Evolutionary conservation across 192 early-diverging fungal genomes (phyloP), one percentile per base, ranked within the genome.

Genomic region (Coemansia reversa): DNA sequence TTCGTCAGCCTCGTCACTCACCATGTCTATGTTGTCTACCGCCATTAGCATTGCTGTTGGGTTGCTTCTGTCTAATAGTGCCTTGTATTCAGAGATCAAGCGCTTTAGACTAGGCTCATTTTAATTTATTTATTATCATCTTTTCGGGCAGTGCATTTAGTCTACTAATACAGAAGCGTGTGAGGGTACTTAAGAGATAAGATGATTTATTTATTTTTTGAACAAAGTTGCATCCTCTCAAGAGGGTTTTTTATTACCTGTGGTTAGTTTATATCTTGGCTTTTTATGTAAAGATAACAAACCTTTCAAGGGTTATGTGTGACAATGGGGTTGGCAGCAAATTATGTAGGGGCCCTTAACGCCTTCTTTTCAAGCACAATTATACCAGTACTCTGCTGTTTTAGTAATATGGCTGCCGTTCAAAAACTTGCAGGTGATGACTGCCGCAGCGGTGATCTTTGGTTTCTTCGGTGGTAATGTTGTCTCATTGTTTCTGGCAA

Each of bases 351-450:
- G 0, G 23, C 65, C 1, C 52, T 75, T 0, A 75, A 74, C 39
- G 60, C 67, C 2, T 53, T 80, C 11, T 55, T 48, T 27, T 30
- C 67, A 8, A 60, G 60, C 11, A 60, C 71, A 3, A 16, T 75
- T 8, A 7, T 74, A 4, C 63, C 53, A 18, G 52, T 54, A 11
- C 53, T 80, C n/a, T 39, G 66, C 61, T 11, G 55, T 75, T 23
- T 57, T 80, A 20, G 65, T 68, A 24, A 22, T 80, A 2, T 80
- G 72, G 77, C 54, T 74, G 5, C 71, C 67, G 20, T 74, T 75
- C 29, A 63, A 66, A 20, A 50, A 27, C 22, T 16, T 63, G 14
- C 65, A 65, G n/a, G 58, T 66, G 5, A 57, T 80, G 23, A 60
- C 68, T 24, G 67, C 65, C 0, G 49, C 65, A 2, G 72, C 59